Evolutionary conservation across 345 rosid species (phyloP).

Genomic region (Pseudoturritis turrita): DNA sequence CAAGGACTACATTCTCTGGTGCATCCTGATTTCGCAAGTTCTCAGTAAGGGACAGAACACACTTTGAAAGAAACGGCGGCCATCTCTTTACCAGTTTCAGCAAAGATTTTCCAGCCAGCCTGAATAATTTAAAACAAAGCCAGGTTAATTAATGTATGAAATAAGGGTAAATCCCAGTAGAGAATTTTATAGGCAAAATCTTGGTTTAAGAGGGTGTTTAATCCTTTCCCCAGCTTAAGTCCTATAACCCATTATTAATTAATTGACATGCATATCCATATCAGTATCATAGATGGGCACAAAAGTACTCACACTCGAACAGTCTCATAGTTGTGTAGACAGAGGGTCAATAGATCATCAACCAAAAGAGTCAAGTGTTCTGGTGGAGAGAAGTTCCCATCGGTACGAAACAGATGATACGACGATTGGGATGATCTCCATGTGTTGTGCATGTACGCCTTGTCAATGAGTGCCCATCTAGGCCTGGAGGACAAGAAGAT

Average conservation of each 20-base stretch:
- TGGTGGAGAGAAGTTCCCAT: constrained; percentile 72
- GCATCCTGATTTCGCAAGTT: constrained; percentile 59
- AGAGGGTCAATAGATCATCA: constrained; percentile 84
- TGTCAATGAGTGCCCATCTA: constrained; percentile 95
- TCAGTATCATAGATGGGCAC: not conserved
- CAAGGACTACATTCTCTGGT: constrained; percentile 76
- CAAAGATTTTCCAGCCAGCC: constrained; percentile 93
- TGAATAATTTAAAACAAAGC: constrained; percentile 27
- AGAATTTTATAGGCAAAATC: not conserved
- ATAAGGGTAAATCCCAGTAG: not conserved
- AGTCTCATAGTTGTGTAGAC: constrained; percentile 89
- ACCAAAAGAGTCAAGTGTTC: constrained; percentile 60
- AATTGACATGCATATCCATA: constrained; percentile 6
- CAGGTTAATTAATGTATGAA: constrained; percentile 10
- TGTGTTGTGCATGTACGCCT: constrained; percentile 89
- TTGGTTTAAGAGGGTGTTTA: not conserved
- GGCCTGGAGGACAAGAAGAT: constrained; percentile 57
- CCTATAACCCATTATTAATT: not conserved
- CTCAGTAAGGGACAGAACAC: constrained; percentile 64
- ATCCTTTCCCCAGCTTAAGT: constrained; percentile 1
- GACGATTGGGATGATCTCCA: constrained; percentile 98
- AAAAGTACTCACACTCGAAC: constrained; percentile 78
- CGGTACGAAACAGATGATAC: constrained; percentile 77
- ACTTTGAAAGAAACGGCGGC: constrained; percentile 86
- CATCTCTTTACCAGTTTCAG: constrained; percentile 92